A percentile compares a stretch with the other conserved stretches of the same genome.
phyloP scores from a whole-genome alignment of 106 monocot species.

The Acanthochlamys bracteata region DNA sequence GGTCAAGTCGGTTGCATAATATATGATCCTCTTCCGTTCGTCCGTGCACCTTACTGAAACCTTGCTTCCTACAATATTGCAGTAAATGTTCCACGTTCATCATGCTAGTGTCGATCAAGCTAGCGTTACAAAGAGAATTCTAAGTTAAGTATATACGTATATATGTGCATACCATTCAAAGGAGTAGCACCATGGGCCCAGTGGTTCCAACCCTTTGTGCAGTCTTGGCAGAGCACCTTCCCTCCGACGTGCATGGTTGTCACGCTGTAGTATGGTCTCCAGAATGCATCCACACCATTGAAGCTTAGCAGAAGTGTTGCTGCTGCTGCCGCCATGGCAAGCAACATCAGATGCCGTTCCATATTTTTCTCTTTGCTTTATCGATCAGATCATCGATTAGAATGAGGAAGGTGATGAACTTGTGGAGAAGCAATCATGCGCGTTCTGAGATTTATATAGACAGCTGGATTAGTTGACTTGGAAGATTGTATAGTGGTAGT shows the following conservation, averaged over 20 bases:
- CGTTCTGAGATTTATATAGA: too few species aligned
- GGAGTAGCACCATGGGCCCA: constrained; percentile 51
- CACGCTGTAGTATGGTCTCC: constrained; percentile 27
- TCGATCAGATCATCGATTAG: not conserved
- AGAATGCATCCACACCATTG: constrained; percentile 7
- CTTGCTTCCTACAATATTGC: constrained; percentile 27
- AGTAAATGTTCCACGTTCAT: too few species aligned
- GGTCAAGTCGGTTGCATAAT: constrained; percentile 34
- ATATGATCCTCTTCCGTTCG: constrained; percentile 23
- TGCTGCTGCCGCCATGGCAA: not conserved
- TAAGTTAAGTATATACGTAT: too few species aligned
- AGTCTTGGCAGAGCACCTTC: constrained; percentile 77
- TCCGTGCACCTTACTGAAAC: constrained; percentile 73
- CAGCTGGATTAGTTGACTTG: too few species aligned
- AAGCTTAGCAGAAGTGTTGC: not conserved
- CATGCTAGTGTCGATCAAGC: not conserved
- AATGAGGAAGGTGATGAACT: too few species aligned
- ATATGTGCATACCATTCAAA: constrained; percentile 42
- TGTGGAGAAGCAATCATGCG: too few species aligned
- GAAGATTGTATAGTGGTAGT: too few species aligned
- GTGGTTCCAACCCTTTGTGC: constrained; percentile 53
- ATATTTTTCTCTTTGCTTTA: not conserved
- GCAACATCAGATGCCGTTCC: not conserved
- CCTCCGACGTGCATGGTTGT: constrained; percentile 33
- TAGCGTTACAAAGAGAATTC: not conserved